Evolutionary conservation across 139 green algal genomes (phyloP), one percentile per base, ranked within the genome.

Genomic region (Tetraselmis striata): DNA sequence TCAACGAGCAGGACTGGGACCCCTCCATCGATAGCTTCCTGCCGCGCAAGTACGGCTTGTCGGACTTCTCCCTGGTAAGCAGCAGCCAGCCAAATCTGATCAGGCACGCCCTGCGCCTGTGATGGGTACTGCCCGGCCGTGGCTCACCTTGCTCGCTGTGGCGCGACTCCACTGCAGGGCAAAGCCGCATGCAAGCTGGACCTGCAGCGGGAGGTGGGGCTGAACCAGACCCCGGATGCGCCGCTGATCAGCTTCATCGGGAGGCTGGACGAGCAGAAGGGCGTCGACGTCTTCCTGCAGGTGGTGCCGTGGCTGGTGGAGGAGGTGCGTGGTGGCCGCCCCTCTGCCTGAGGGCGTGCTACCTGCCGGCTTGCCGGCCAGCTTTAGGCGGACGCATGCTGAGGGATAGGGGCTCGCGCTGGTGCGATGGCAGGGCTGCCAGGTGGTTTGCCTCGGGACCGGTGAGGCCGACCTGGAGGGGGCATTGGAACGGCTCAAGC

Each of bases 241-340:
- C 76, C 76, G 2, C 27, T 86, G 30, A 76, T 90, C 1, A 81
- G 79, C 1, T 90, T 90, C 75, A 87, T 90, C 67, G 86, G 86
- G 1, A 79, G 86, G 23, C 80, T 90, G 76, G 86, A 90, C 59
- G 76, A 82, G 31, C 86, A 90, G 85, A 90, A 90, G 81, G 86
- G 86, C 1, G 77, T 81, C 2, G 86, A 90, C 80, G 58, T 88
- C n/a, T n/a, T 85, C 1, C 30, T 85, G 29, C 28, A 80, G 30
- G 28, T 11, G 24, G 27, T 85, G 23, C 31, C 30, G n/a, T 28
- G 75, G 77, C 26, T 88, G 28, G 30, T 83, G 31, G 45, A 67
- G 18, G 45, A 67, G 45, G 45, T 67, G 18, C 18, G 45, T 67
- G n/a, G n/a, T n/a, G n/a, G n/a, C n/a, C n/a, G n/a, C n/a, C n/a